phyloP scores from a whole-genome alignment of 2,329 filamentous ascomycete genomes.

The Penicillium sp. region DNA sequence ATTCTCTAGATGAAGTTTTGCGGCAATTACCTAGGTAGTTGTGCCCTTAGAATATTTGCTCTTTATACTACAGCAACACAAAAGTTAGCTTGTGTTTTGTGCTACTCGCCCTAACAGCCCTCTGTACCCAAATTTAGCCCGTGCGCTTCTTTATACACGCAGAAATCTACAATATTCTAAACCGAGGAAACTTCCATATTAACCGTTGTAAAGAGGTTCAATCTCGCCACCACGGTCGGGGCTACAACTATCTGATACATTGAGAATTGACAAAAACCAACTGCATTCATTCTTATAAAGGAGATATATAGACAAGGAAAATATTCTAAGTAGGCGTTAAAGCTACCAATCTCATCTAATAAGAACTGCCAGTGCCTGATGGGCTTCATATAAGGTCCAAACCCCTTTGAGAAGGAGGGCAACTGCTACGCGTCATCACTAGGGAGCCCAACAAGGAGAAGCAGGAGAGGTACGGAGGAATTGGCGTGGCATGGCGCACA shows the following conservation, averaged over 20 bases:
- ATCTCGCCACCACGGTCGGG: background rate
- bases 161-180: background rate
- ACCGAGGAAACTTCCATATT: background rate
- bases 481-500: background rate
- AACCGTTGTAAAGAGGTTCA: background rate
- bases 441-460: background rate
- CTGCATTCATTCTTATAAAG: background rate
- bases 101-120: background rate
- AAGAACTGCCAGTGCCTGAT: background rate
- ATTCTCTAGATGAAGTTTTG: background rate
- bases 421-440: background rate
- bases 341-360: background rate
- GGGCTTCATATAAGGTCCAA: background rate
- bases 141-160: background rate
- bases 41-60: background rate
- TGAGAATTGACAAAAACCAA: background rate
- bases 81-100: background rate
- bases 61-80: background rate
- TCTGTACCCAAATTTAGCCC: background rate
- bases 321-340: background rate
- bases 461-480: background rate
- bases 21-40: background rate
- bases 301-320: background rate
- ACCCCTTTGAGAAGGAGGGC: background rate
- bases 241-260: background rate